Base-by-base conservation (phyloP, 1,284 basidiomycete genomes). In the Cryptococcus sp. region DNA sequence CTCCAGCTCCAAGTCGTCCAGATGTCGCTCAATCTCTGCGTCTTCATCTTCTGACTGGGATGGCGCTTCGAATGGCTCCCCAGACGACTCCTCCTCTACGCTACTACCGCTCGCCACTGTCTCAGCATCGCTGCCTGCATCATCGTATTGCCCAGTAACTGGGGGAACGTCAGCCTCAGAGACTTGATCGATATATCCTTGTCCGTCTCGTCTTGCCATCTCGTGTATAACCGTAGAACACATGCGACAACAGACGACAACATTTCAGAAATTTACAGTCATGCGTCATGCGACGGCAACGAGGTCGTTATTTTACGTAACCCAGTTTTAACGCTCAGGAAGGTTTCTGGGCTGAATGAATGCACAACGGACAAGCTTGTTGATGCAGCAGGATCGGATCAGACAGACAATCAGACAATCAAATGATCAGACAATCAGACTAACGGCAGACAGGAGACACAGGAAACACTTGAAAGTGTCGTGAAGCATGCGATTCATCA, bases 1-100 rank as follows among this genome's bases (percentile, higher is more conserved):
- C 71, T 93, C 91, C 91, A 92, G 93, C 73, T 94, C 91, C 74
- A 94, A 92, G 73, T 93, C 90, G 64, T 93, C 89, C 19, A 87
- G 85, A 43, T 81, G 80, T 62, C 79, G 81, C 20, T 69, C 71
- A 30, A 72, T 67, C 19, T 72, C 68, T 16, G 65, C 64, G 16
- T 64, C 62, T 3, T 66, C 22, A 59, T 61, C 50, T 40, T 23
- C 45, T 4, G 6, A 23, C 16, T 38, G 22, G 17, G 23, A 35
- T 11, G 17, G 57, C 2, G 46, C 54, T 20, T 62, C 40, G 47
- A 62, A 62, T 7, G 56, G 52, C 30, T 55, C 48, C 11, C 57
- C 60, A 6, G 57, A 55, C 20, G 60, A 62, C 35, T 62, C 64
- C 47, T 68, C 69, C 52, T 66, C 68, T 7, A 70, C 62, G 50